These are phyloP conservation scores for Trichophaea hybrida DNA, from an alignment of 2,329 filamentous ascomycete genomes.

Conservation along the genomic window DNA sequence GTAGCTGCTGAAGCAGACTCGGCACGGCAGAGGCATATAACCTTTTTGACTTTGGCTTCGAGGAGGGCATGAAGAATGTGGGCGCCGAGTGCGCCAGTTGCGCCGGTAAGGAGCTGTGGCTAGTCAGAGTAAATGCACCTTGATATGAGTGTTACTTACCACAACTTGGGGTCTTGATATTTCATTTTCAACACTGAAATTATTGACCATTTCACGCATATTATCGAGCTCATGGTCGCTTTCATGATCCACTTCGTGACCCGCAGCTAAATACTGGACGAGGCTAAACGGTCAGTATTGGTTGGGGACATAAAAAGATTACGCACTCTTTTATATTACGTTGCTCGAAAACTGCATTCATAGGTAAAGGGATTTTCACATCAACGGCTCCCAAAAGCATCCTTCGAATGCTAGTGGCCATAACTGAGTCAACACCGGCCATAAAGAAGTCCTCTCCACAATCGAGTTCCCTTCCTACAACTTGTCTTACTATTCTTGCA, in stretches of 20 bases:
- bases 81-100: slow-evolving; percentile 39
- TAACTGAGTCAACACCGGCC: slow-evolving; percentile 47
- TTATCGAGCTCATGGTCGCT: slow-evolving; percentile 27
- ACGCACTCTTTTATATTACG: slow-evolving; percentile 38
- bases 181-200: slow-evolving; percentile 27
- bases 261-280: slow-evolving; percentile 14
- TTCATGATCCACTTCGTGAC: slow-evolving; percentile 26
- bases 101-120: slow-evolving; percentile 35
- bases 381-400: slow-evolving; percentile 26
- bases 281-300: background rate
- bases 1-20: slow-evolving; percentile 32
- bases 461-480: slow-evolving; percentile 8
- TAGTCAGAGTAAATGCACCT: background rate
- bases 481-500: slow-evolving; percentile 27
- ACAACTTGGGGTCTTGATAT: slow-evolving; percentile 4
- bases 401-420: slow-evolving; percentile 41
- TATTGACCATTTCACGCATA: slow-evolving; percentile 37
- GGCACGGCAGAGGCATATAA: slow-evolving; percentile 46
- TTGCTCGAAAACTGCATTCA: slow-evolving; percentile 47
- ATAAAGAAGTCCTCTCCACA: slow-evolving; percentile 41
- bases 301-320: background rate
- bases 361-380: slow-evolving; percentile 32
- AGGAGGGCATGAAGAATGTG: slow-evolving; percentile 38
- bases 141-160: slow-evolving; percentile 2
- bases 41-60: slow-evolving; percentile 30